phyloP scores from a whole-genome alignment of 148 eudicot genomes.

The Rhododendron henanense region DNA sequence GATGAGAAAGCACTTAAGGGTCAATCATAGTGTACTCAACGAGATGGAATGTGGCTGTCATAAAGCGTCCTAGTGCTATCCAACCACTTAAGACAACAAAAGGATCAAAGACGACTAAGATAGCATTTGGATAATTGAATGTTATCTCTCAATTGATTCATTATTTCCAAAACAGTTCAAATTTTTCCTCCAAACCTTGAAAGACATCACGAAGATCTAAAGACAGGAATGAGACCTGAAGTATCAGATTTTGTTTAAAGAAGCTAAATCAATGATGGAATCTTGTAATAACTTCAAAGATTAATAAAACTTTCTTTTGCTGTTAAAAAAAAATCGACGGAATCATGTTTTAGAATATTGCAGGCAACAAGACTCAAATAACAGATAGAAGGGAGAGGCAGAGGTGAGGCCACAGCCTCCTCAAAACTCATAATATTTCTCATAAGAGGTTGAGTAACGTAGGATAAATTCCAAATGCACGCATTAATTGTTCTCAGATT shows the following conservation, averaged over 20 bases:
- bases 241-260: neutral
- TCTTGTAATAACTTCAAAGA: no score
- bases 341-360: neutral
- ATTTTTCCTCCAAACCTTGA: neutral
- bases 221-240: neutral
- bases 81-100: neutral
- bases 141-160: conserved; percentile 4
- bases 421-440: neutral
- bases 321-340: no score
- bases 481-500: neutral
- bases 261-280: neutral
- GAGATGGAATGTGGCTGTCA: neutral
- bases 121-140: neutral
- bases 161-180: neutral
- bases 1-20: neutral
- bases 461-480: neutral
- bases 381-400: neutral
- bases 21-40: neutral
- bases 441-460: neutral
- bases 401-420: neutral
- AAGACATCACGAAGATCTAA: neutral
- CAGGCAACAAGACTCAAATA: neutral
- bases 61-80: neutral
- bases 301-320: no score
- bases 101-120: neutral